Conservation (phyloP, 805 yeast genomes). For the Lipomyces chichibuensis region DNA sequence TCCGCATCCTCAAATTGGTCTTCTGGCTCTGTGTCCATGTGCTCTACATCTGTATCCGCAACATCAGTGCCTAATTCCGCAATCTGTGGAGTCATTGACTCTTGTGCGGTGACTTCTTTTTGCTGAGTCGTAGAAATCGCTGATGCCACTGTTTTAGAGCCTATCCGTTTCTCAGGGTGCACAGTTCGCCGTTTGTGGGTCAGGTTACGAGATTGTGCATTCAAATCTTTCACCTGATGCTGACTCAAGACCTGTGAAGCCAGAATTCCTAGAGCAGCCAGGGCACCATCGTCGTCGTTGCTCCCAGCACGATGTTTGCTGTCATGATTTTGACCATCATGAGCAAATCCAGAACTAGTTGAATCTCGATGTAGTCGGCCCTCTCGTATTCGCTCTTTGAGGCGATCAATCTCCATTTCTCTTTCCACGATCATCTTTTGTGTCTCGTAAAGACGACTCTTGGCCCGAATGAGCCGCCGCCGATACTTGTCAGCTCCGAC, state of each 20-base stretch:
- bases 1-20: background rate
- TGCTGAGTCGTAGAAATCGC: conserved; percentile 11
- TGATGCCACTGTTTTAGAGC: background rate
- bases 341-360: background rate
- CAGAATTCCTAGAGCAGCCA: conserved; percentile 57
- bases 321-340: conserved; percentile 20
- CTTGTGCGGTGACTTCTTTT: conserved; percentile 6
- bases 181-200: background rate
- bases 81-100: background rate
- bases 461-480: conserved; percentile 48
- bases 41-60: conserved; percentile 2
- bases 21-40: conserved; percentile 1
- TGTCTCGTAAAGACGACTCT: conserved; percentile 51
- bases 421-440: conserved; percentile 50
- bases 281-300: conserved; percentile 41
- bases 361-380: conserved; percentile 1
- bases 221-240: conserved; percentile 13
- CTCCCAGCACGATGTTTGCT: background rate
- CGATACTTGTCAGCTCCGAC: conserved; percentile 46
- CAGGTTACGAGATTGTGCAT: background rate
- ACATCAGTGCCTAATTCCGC: background rate
- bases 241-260: conserved; percentile 51
- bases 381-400: conserved; percentile 45
- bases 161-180: background rate
- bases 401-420: conserved; percentile 51